phyloP scores from a whole-genome alignment of 108 stramenopile species.

The Bacterosira constricta region DNA sequence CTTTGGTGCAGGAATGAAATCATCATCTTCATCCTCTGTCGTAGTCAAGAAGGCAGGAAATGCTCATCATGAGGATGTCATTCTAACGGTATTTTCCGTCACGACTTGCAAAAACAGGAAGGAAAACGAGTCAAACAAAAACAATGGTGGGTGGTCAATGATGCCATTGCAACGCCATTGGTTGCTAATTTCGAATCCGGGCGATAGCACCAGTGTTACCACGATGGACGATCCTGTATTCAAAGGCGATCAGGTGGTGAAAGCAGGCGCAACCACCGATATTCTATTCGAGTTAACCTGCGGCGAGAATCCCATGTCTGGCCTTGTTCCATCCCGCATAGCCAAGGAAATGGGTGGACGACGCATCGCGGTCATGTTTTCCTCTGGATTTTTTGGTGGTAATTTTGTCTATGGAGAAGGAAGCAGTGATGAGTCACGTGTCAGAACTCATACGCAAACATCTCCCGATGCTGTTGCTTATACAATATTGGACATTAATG shows the following conservation, averaged over 20 bases:
- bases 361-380: constrained; percentile 55
- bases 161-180: constrained; percentile 72
- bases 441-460: constrained; percentile 29
- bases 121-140: constrained; percentile 10
- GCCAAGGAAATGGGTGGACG: constrained; percentile 49
- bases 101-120: constrained; percentile 47
- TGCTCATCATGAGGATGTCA: constrained; percentile 48
- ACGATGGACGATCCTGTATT: constrained; percentile 16
- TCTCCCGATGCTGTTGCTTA: constrained; percentile 44
- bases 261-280: constrained; percentile 56
- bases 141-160: constrained; percentile 40
- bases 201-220: constrained; percentile 45
- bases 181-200: constrained; percentile 62
- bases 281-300: constrained; percentile 77
- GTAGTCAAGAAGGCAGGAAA: constrained; percentile 41
- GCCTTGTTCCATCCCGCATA: constrained; percentile 65
- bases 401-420: constrained; percentile 2
- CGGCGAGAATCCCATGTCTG: constrained; percentile 45
- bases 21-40: too few species aligned
- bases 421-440: constrained; percentile 1
- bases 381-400: constrained; percentile 44
- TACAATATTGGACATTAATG: constrained; percentile 52
- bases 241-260: constrained; percentile 25
- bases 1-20: constrained; percentile 1
- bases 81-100: constrained; percentile 63